Conservation (phyloP, 1,284 basidiomycete species). For the Malassezia arunalokei region DNA sequence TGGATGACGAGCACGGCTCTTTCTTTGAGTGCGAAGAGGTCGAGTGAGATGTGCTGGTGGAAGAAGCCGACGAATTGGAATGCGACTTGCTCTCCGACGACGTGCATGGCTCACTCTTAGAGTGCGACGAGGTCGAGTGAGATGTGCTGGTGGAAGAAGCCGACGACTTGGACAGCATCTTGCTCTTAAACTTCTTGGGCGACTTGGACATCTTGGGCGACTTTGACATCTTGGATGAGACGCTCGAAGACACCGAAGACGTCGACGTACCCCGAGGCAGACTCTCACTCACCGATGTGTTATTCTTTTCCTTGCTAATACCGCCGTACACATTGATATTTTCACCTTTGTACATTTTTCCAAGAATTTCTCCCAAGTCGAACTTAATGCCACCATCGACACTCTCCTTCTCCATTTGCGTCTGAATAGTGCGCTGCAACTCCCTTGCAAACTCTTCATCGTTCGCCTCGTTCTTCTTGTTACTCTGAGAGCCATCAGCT, state of each 20-base stretch:
- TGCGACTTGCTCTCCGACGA: neutral
- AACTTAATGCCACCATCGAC: neutral
- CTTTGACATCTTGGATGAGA: neutral
- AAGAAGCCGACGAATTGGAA: neutral
- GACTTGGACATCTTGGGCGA: neutral
- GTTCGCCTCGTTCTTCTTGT: neutral
- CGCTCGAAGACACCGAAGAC: neutral
- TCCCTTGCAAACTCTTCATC: neutral
- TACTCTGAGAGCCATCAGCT: neutral
- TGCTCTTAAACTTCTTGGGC: neutral
- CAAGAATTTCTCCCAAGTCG: slow-evolving; percentile 1
- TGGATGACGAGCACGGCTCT: neutral
- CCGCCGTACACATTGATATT: neutral
- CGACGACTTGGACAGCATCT: neutral
- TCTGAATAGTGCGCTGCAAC: slow-evolving; percentile 2
- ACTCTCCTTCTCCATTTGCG: slow-evolving; percentile 2
- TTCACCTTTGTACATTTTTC: neutral
- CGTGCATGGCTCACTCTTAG: neutral
- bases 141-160: neutral
- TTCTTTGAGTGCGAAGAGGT: neutral
- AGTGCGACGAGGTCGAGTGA: neutral
- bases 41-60: neutral
- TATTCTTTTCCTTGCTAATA: neutral
- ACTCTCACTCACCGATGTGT: neutral
- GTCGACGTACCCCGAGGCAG: neutral